phyloP scores from a whole-genome alignment of 768 basidiomycete species.

The Lactifluus echinatus region DNA sequence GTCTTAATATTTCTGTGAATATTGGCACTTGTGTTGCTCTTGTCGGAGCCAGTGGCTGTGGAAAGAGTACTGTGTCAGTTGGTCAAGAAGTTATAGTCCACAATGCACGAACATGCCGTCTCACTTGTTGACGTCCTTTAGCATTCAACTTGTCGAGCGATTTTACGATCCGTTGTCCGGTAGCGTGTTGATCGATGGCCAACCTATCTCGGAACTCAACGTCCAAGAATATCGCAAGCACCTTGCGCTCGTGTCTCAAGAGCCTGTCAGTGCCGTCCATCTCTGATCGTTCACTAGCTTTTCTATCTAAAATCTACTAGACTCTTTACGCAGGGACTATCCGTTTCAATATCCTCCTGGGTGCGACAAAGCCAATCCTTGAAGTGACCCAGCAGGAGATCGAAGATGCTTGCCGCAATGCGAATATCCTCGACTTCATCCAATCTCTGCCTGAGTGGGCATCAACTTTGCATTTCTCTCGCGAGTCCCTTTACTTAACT shows the following conservation, averaged over 20 bases:
- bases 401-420: conserved; percentile 73
- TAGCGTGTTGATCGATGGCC: conserved; percentile 52
- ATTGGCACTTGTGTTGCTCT: conserved; percentile 72
- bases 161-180: conserved; percentile 78
- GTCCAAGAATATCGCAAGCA: conserved; percentile 81
- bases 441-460: conserved; percentile 66
- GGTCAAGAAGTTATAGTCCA: neutral
- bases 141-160: conserved; percentile 69
- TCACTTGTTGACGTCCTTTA: no score
- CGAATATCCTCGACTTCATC: conserved; percentile 87
- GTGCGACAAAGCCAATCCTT: conserved; percentile 60
- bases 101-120: neutral
- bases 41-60: conserved; percentile 70
- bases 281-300: neutral
- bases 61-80: conserved; percentile 68
- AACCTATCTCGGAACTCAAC: conserved; percentile 64
- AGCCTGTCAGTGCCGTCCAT: conserved; percentile 35
- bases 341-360: conserved; percentile 82
- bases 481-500: conserved; percentile 2
- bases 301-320: conserved; percentile 20
- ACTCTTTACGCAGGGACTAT: conserved; percentile 83
- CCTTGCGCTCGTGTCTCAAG: conserved; percentile 86
- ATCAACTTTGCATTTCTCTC: neutral
- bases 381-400: conserved; percentile 81
- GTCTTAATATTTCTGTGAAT: conserved; percentile 54